phyloP scores from a whole-genome alignment of 345 rosid genomes.

The Melaleuca alternifolia region DNA sequence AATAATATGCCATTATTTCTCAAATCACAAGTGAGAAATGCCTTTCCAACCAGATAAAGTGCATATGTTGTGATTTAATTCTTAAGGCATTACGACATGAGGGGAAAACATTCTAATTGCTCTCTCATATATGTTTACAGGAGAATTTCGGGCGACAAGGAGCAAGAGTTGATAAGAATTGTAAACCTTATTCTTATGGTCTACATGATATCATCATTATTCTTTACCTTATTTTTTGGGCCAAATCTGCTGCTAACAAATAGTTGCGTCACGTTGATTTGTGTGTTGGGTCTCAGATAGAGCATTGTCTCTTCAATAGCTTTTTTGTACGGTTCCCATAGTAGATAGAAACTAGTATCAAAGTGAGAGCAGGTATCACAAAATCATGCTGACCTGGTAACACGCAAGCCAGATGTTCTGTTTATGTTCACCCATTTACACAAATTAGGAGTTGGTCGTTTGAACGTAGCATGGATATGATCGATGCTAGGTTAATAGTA shows the following conservation, averaged over 20 bases:
- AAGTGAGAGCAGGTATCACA: background rate
- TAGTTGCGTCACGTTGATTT: background rate
- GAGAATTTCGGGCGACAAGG: slow-evolving; percentile 21
- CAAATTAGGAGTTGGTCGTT: background rate
- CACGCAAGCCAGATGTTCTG: background rate
- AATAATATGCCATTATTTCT: background rate
- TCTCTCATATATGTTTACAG: slow-evolving; percentile 14
- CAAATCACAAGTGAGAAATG: background rate
- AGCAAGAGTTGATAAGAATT: slow-evolving; percentile 27
- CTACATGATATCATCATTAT: background rate
- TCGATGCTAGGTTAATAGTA: background rate
- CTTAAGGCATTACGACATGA: background rate
- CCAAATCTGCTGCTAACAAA: background rate
- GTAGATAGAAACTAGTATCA: background rate
- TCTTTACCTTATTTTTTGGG: background rate
- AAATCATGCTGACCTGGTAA: background rate
- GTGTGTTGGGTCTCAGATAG: background rate
- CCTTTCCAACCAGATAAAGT: background rate
- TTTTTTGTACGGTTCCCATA: background rate
- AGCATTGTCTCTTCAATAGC: background rate
- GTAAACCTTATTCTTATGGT: slow-evolving; percentile 11
- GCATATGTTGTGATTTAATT: background rate
- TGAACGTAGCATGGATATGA: background rate
- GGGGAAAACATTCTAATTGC: background rate
- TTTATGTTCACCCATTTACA: background rate